These are phyloP conservation scores for Fusarium sp. DNA, from an alignment of 2,329 filamentous ascomycete species.

Conservation along the genomic window DNA sequence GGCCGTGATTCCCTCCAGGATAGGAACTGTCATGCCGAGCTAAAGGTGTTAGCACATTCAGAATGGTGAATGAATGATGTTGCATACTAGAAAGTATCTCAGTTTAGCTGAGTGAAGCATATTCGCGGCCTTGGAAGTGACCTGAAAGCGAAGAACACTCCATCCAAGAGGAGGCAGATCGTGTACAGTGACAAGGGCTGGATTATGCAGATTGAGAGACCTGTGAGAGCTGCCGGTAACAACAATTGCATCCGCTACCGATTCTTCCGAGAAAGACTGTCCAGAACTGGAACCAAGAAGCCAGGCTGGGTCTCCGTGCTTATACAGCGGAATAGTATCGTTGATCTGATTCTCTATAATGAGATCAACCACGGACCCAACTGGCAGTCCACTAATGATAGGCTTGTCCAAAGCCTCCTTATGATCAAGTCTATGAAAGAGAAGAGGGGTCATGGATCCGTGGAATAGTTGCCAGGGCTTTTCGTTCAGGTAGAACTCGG, in stretches of 20 bases:
- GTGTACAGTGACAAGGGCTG: background rate
- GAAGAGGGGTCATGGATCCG: slow-evolving; percentile 10
- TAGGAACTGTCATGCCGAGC: background rate
- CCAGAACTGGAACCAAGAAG: background rate
- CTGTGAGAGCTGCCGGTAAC: no score
- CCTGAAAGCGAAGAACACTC: background rate
- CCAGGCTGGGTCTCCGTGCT: slow-evolving; percentile 2
- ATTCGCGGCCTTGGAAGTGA: background rate
- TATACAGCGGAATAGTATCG: slow-evolving; percentile 11
- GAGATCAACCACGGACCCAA: slow-evolving; percentile 9
- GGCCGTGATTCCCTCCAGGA: background rate
- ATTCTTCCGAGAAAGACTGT: background rate
- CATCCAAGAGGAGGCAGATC: background rate
- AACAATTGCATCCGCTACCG: background rate
- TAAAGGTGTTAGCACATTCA: background rate
- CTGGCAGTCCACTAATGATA: background rate
- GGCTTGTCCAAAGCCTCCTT: background rate
- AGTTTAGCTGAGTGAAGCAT: background rate
- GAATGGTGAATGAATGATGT: background rate
- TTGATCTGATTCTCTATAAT: slow-evolving; percentile 9
- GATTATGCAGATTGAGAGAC: background rate
- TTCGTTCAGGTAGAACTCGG: slow-evolving; percentile 9
- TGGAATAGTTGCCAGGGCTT: slow-evolving; percentile 17
- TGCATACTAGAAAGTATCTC: background rate
- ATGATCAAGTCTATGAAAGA: background rate